A percentile compares a stretch with the other conserved stretches of the same genome.
phyloP scores from a whole-genome alignment of 2,329 filamentous ascomycete genomes.

The Nemania sp. region DNA sequence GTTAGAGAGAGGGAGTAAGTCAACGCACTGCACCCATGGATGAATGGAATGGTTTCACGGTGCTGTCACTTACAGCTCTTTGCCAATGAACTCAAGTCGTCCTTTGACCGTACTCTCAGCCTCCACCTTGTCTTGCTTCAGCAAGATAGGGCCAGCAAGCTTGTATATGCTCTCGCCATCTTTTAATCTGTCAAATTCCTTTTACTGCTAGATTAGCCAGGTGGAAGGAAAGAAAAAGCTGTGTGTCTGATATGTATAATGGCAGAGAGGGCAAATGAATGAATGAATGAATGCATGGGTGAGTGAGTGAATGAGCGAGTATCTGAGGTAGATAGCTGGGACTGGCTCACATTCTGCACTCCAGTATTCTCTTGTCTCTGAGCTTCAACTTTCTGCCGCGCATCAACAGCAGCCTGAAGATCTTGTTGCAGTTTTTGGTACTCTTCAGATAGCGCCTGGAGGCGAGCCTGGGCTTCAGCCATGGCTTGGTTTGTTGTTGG shows the following conservation, averaged over 20 bases:
- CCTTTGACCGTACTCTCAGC: conserved; percentile 90
- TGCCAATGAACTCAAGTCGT: conserved; percentile 86
- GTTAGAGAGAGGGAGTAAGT: not conserved
- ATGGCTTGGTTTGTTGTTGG: conserved; percentile 48
- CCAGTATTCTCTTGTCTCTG: conserved; percentile 92
- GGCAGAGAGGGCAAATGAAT: too few relatives aligned
- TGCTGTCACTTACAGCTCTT: conserved; percentile 76
- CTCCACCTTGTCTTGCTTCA: conserved; percentile 93
- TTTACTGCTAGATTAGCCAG: not conserved
- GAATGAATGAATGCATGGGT: too few relatives aligned
- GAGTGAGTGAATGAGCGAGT: not conserved
- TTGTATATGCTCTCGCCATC: conserved; percentile 94
- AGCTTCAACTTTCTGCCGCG: conserved; percentile 88
- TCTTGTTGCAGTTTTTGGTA: conserved; percentile 89
- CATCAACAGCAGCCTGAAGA: conserved; percentile 73
- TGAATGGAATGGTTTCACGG: not conserved
- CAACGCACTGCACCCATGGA: not conserved
- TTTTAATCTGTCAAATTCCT: conserved; percentile 82
- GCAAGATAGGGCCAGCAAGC: conserved; percentile 84
- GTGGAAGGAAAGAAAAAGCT: not conserved
- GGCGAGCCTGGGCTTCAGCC: conserved; percentile 73
- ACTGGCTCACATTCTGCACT: conserved; percentile 71
- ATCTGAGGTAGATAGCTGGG: not conserved
- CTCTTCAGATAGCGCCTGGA: conserved; percentile 84
- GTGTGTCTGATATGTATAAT: too few relatives aligned